These are phyloP conservation scores for Sanghuangporus sanghuang DNA, from an alignment of 1,284 basidiomycete species.

Conservation along the genomic window DNA sequence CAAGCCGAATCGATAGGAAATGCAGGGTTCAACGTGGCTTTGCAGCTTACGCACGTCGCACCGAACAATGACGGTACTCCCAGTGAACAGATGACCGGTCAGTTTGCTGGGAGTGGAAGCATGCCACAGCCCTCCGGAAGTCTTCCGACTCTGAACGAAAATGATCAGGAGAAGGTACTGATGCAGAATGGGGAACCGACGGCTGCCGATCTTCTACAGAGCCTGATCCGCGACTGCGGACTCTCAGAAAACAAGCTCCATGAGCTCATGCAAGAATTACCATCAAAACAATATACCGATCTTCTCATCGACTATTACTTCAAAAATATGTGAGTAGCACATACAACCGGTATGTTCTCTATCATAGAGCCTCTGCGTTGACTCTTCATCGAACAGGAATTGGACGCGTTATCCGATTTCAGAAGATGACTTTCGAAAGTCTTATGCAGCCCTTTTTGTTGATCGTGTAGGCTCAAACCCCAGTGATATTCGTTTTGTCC, in stretches of 20 bases:
- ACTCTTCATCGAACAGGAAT: slow-evolving; percentile 51
- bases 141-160: slow-evolving; percentile 21
- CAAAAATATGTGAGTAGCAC: slow-evolving; percentile 53
- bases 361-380: slow-evolving; percentile 3
- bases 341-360: background rate
- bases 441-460: slow-evolving; percentile 76
- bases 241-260: slow-evolving; percentile 85
- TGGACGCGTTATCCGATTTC: slow-evolving; percentile 94
- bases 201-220: slow-evolving; percentile 74
- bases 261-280: slow-evolving; percentile 85
- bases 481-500: slow-evolving; percentile 82
- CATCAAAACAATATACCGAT: slow-evolving; percentile 69
- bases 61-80: slow-evolving; percentile 4
- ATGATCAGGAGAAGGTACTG: slow-evolving; percentile 28
- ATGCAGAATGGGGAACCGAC: slow-evolving; percentile 58
- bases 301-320: slow-evolving; percentile 77
- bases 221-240: slow-evolving; percentile 84
- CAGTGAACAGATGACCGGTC: background rate
- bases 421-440: slow-evolving; percentile 77
- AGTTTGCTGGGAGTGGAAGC: slow-evolving; percentile 1
- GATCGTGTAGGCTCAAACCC: slow-evolving; percentile 75
- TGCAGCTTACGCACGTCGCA: slow-evolving; percentile 15
- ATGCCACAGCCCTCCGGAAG: slow-evolving; percentile 6
- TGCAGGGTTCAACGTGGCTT: background rate
- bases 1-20: background rate